Evolutionary conservation across 1,284 basidiomycete genomes (phyloP).

Genomic region (Heterobasidion irregulare): DNA sequence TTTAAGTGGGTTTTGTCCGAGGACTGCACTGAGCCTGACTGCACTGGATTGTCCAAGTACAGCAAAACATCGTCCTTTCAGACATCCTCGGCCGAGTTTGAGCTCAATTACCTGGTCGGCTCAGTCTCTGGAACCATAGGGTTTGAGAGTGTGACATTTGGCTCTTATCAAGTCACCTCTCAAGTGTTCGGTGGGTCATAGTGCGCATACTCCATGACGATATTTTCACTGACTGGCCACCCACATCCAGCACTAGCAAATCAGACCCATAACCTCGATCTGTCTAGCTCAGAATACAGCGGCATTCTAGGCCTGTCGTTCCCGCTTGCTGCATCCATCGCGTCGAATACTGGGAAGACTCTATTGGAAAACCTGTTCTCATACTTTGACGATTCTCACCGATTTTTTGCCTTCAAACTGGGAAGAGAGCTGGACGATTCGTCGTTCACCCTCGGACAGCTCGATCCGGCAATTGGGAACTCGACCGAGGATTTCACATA

Average conservation of each 20-base stretch:
- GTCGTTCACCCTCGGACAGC: conserved; percentile 43
- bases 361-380: conserved; percentile 42
- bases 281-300: conserved; percentile 40
- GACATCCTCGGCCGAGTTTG: conserved; percentile 25
- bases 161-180: conserved; percentile 29
- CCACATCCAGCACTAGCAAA: conserved; percentile 36
- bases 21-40: conserved; percentile 23
- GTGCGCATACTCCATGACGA: not conserved
- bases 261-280: conserved; percentile 32
- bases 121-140: conserved; percentile 35
- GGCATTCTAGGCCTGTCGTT: conserved; percentile 52
- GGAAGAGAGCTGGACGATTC: conserved; percentile 30
- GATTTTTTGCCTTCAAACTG: conserved; percentile 46
- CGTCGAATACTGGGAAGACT: conserved; percentile 31
- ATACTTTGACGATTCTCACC: conserved; percentile 28
- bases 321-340: conserved; percentile 38
- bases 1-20: conserved; percentile 29
- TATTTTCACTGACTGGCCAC: not conserved
- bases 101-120: conserved; percentile 37
- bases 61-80: conserved; percentile 22
- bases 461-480: conserved; percentile 33
- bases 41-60: conserved; percentile 23
- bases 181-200: conserved; percentile 30
- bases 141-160: conserved; percentile 35
- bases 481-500: conserved; percentile 27